Evolutionary conservation across 495 filamentous ascomycete species (phyloP), one percentile per base, ranked within the genome.

Genomic region (Penicillium coprophilum): DNA sequence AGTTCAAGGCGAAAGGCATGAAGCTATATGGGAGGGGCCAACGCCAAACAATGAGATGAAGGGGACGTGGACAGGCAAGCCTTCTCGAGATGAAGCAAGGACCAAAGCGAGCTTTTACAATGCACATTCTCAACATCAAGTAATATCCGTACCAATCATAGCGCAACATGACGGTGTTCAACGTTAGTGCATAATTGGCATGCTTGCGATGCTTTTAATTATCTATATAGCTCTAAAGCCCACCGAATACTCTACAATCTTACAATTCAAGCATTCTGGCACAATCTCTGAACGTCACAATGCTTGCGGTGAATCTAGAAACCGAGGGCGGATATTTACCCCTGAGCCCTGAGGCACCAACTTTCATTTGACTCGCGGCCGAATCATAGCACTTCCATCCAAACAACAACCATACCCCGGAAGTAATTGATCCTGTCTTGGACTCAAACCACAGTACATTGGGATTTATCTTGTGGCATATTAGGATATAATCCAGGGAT

Each of bases 261-360:
- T 8, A 7, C 15, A 36, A 36, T n/a, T n/a, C 13, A 3, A 3
- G 3, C n/a, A n/a, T 38, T 38, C 15, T n/a, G 34, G 8, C 8
- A 7, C 6, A n/a, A n/a, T 15, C 34, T n/a, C 6, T 38, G 15
- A 38, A 38, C 2, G 15, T 38, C 8, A 17, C 15, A n/a, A 17
- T 17, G 34, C 34, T 38, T 38, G 34, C 4, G 34, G n/a, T 32
- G 10, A 32, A 32, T 38, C 15, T 15, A n/a, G 32, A 5, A 32
- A 32, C 11, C 10, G 15, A 34, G 31, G 31, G 24, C 24, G 24
- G 32, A 38, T 38, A 27, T 45, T 45, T 6, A 47, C 11, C 45
- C 44, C 45, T 32, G 10, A 20, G 27, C 45, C 44, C 45, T 32
- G 10, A 20, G 27, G 45, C 45, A 47, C 30, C 45, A 47, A 47